Conservation (phyloP, 2,329 filamentous ascomycete genomes). For the Penicillium sp. region DNA sequence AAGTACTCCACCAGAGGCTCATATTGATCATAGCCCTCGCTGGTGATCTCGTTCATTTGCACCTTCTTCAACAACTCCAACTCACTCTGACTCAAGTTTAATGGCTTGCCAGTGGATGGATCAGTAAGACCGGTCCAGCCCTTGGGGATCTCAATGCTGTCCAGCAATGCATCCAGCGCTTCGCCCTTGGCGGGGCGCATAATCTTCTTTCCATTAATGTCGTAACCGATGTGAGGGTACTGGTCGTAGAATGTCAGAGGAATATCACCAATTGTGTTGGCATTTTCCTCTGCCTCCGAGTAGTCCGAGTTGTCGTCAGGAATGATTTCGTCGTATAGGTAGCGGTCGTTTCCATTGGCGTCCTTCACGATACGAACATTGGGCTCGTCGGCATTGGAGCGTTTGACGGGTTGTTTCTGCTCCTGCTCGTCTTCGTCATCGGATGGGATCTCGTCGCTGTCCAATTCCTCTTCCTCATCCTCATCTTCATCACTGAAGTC, state of each 20-base stretch:
- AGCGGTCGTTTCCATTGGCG: slow-evolving; percentile 86
- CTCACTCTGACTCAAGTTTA: slow-evolving; percentile 84
- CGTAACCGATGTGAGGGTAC: slow-evolving; percentile 97
- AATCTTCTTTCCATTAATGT: slow-evolving; percentile 98
- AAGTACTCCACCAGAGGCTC: slow-evolving; percentile 95
- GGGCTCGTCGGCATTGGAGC: slow-evolving; percentile 33
- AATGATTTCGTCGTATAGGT: slow-evolving; percentile 90
- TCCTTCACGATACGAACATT: slow-evolving; percentile 69
- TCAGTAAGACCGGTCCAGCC: slow-evolving; percentile 97
- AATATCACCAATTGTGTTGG: slow-evolving; percentile 94
- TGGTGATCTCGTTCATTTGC: slow-evolving; percentile 82
- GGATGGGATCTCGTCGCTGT: slow-evolving; percentile 54
- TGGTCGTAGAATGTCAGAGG: slow-evolving; percentile 93
- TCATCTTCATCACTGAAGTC: slow-evolving; percentile 52
- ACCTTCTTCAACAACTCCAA: slow-evolving; percentile 84
- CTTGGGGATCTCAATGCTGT: slow-evolving; percentile 95
- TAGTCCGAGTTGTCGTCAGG: slow-evolving; percentile 96
- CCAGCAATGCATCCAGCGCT: slow-evolving; percentile 86
- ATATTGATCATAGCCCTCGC: slow-evolving; percentile 90
- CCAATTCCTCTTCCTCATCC: slow-evolving; percentile 49
- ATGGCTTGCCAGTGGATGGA: slow-evolving; percentile 86
- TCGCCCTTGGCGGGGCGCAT: slow-evolving; percentile 93
- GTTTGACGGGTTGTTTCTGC: slow-evolving; percentile 26
- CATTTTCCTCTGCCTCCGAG: slow-evolving; percentile 73
- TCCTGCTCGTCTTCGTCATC: slow-evolving; percentile 45